Evolutionary conservation across 176 grass and related monocot species (phyloP), one percentile per base, ranked within the genome.

Genomic region (Carex kokanica): DNA sequence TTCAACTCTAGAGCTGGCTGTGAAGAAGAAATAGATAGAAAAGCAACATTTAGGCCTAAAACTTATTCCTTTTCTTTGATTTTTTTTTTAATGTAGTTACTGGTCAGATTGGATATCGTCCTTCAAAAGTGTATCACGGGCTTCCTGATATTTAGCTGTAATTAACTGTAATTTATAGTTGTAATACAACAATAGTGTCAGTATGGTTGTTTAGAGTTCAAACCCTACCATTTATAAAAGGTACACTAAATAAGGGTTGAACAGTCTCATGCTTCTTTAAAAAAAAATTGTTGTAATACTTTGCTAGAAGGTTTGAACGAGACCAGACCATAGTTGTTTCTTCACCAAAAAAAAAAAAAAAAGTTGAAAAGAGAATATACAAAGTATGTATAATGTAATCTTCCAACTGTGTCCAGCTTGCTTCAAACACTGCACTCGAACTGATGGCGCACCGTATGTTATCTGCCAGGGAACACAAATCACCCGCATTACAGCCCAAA

Each of bases 381-480:
- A 54, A 83, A 90, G 68, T 73, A 94, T 80, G 41, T 93, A 90
- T 34, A 93, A 79, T 57, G 81, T 69, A 60, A 88, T 87, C 38
- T 92, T 88, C 87, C 88, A 91, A 70, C 20, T 64, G 16, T 56
- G 86, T 81, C 88, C 82, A 29, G 29, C 55, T 89, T 90, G 90
- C 12, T 94, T 91, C 83, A 94, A 73, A 91, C 84, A 74, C 69
- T 83, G 87, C 59, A 94, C 25, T 12, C 92, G 81, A 75, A 87
- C 88, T 88, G 91, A 92, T 63, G 90, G 95, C 80, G 85, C 87
- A 89, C 95, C 92, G 87, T 97, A 97, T 34, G 95, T 97, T 91
- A 94, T 94, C 95, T 97, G 81, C 66, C 27, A 90, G 58, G 58
- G 60, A 82, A 84, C 55, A 85, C 58, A 38, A 58, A 74, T 55